Evolutionary conservation across 345 rosid genomes (phyloP).

Genomic region (Gossypioides kirkii): DNA sequence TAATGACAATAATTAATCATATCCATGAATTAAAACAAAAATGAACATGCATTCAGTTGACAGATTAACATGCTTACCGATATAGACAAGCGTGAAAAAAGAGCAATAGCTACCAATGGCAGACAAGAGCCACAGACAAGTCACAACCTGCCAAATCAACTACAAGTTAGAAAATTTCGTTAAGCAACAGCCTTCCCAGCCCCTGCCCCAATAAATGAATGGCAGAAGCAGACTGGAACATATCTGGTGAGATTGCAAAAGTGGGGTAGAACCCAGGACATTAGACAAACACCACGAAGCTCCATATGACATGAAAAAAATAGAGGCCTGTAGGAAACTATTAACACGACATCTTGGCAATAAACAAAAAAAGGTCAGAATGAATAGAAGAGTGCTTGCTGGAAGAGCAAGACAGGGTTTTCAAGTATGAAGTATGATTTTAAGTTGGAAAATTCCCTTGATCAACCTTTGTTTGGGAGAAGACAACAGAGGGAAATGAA

Average conservation of each 20-base stretch:
- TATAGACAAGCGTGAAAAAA: conserved; percentile 78
- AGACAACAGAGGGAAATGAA: not conserved
- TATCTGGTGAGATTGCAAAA: not conserved
- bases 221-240: not conserved
- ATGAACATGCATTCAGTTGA: conserved; percentile 5
- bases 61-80: conserved; percentile 44
- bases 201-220: not conserved
- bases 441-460: not conserved
- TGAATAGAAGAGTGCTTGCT: not conserved
- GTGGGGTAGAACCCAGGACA: not conserved
- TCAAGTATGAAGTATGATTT: not conserved
- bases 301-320: not conserved
- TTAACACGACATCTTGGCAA: not conserved
- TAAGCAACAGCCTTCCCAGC: not conserved
- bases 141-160: conserved; percentile 62
- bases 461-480: not conserved
- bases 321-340: not conserved
- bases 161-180: not conserved
- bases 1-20: not conserved
- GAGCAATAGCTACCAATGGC: conserved; percentile 76
- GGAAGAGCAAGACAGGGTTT: not conserved
- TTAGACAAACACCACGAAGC: not conserved
- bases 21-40: not conserved
- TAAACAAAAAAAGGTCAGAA: not conserved
- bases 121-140: conserved; percentile 83